These are phyloP conservation scores for Picocystis sp. DNA, from an alignment of 163 green algal genomes.

Conservation along the genomic window DNA sequence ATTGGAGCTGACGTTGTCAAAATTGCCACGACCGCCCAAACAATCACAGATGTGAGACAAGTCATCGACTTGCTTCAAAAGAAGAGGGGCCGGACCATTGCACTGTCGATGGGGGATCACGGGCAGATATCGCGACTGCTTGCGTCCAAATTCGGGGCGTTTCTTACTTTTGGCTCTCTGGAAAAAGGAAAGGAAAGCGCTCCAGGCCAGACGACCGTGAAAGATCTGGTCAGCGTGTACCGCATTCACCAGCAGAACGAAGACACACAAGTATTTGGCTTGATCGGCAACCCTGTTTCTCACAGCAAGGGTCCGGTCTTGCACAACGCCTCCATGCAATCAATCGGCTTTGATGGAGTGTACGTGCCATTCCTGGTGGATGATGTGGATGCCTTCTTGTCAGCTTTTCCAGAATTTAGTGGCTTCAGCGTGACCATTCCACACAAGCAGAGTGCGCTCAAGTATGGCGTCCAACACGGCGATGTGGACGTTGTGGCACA, in stretches of 20 bases:
- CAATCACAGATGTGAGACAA: conserved; percentile 53
- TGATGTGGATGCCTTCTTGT: conserved; percentile 61
- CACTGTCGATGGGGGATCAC: conserved; percentile 79
- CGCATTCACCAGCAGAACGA: conserved; percentile 26
- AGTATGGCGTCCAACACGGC: conserved; percentile 15
- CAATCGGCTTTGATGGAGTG: conserved; percentile 51
- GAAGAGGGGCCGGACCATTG: conserved; percentile 59
- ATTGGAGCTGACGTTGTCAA: conserved; percentile 84
- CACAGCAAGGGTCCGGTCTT: conserved; percentile 75
- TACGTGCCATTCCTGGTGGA: conserved; percentile 92
- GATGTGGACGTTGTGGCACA: conserved; percentile 52
- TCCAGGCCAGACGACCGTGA: conserved; percentile 80
- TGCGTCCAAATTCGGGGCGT: conserved; percentile 77
- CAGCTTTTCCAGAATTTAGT: conserved; percentile 10
- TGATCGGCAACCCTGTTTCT: conserved; percentile 87
- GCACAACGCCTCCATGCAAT: conserved; percentile 75
- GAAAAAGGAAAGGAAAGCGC: conserved; percentile 40
- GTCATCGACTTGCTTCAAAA: conserved; percentile 57
- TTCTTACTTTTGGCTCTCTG: conserved; percentile 86
- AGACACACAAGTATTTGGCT: conserved; percentile 63
- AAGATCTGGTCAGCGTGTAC: conserved; percentile 53
- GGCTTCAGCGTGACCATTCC: conserved; percentile 87
- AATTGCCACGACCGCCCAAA: conserved; percentile 69
- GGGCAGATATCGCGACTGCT: conserved; percentile 74
- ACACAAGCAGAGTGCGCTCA: conserved; percentile 54